Conservation (phyloP, 148 eudicot genomes). For the Rheum nobile region DNA sequence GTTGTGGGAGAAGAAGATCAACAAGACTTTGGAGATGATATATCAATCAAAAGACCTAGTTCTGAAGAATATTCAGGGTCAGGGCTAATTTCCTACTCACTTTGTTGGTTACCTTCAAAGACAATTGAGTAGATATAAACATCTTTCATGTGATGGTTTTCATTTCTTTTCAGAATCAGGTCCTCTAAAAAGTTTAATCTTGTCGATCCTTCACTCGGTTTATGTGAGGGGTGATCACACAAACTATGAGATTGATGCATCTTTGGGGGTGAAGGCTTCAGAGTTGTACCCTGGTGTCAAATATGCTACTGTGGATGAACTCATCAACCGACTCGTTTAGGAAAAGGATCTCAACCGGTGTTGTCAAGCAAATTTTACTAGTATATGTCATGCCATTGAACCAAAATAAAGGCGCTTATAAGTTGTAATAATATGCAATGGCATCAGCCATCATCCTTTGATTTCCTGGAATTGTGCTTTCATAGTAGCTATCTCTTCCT, state of each 20-base stretch:
- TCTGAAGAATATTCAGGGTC: constrained; percentile 16
- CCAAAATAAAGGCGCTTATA: too few relatives aligned
- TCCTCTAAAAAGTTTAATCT: constrained; percentile 22
- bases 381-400: too few relatives aligned
- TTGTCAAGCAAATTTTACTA: too few relatives aligned
- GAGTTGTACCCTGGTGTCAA: constrained; percentile 73
- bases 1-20: constrained; percentile 26
- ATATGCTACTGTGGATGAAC: constrained; percentile 52
- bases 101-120: too few relatives aligned
- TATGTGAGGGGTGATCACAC: constrained; percentile 55
- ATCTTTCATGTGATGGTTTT: too few relatives aligned
- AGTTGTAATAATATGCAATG: too few relatives aligned
- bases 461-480: too few relatives aligned
- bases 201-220: constrained; percentile 39
- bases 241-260: constrained; percentile 41
- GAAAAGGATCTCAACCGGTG: not conserved
- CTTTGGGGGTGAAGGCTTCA: constrained; percentile 60
- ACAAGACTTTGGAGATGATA: constrained; percentile 16
- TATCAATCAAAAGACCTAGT: constrained; percentile 18
- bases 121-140: too few relatives aligned
- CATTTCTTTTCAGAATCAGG: constrained; percentile 34
- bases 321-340: too few relatives aligned
- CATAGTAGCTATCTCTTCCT: too few relatives aligned
- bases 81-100: not conserved
- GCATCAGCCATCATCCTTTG: too few relatives aligned